phyloP scores from a whole-genome alignment of 371 early-diverging fungal species.

The Massospora cicadina region DNA sequence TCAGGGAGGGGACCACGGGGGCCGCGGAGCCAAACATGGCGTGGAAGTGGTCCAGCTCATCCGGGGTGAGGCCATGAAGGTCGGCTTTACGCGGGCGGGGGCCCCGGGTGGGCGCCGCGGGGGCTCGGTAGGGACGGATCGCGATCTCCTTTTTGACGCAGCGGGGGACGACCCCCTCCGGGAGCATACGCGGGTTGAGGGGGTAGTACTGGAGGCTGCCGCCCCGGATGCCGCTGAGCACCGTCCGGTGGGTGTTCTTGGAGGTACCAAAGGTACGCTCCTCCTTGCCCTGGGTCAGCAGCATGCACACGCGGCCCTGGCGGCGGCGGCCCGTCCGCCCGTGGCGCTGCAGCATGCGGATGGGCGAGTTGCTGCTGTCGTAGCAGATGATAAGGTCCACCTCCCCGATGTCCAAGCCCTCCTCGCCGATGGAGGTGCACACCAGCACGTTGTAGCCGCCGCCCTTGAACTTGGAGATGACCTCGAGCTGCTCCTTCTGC shows the following conservation, averaged over 20 bases:
- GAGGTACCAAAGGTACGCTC: slow-evolving; percentile 44
- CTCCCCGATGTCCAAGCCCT: slow-evolving; percentile 94
- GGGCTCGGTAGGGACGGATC: neutral
- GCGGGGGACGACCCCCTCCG: slow-evolving; percentile 24
- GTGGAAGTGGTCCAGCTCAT: neutral
- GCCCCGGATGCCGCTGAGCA: slow-evolving; percentile 31
- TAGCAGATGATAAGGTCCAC: slow-evolving; percentile 87
- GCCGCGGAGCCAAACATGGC: neutral
- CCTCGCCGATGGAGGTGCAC: slow-evolving; percentile 87
- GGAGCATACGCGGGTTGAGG: slow-evolving; percentile 25
- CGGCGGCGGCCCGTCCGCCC: slow-evolving; percentile 90
- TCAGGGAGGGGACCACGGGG: neutral
- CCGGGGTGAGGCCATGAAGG: neutral
- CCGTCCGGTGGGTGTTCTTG: slow-evolving; percentile 31
- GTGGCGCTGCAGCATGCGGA: slow-evolving; percentile 79
- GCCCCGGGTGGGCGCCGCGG: neutral
- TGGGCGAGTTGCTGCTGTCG: slow-evolving; percentile 67
- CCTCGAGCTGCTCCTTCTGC: slow-evolving; percentile 17
- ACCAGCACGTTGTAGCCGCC: slow-evolving; percentile 73
- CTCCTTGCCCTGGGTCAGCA: slow-evolving; percentile 67
- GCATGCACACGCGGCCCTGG: slow-evolving; percentile 56
- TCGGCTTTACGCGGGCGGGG: neutral
- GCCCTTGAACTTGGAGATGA: slow-evolving; percentile 26
- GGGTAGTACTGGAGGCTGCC: slow-evolving; percentile 18
- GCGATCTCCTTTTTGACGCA: slow-evolving; percentile 13